Evolutionary conservation across 1,139 yeast species (phyloP), one percentile per base, ranked within the genome.

Genomic region (Debaryomyces nepalensis): DNA sequence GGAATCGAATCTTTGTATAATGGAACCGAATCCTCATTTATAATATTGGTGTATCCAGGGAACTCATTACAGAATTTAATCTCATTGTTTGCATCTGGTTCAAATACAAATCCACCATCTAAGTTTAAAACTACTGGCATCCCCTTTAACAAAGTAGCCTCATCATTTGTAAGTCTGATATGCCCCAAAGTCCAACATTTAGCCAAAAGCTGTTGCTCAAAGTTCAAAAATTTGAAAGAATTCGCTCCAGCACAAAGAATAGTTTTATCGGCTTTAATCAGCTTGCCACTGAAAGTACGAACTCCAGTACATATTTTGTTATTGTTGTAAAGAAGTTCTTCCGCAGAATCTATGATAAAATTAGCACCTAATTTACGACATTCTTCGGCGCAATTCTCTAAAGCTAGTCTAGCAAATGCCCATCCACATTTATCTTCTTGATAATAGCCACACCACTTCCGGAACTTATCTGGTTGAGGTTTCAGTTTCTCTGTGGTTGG

Each of bases 181-280:
- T 73, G 78, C 0, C 74, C 74, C 12, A 73, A 61, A 39, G 73
- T 67, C 51, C 70, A 58, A 5, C 75, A 70, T 26, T 66, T 55
- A 3, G 74, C 66, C 8, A 62, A 52, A 6, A 66, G 40, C 40
- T 68, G 73, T 8, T 55, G 53, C 19, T 59, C 41, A 38, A 68
- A 63, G 33, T 72, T 66, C 19, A 69, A 42, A 8, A 70, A 34
- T 18, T 51, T 51, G n/a, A 63, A 58, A 1, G 73, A 61, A 30
- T 61, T 57, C 2, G 77, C 74, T 23, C 77, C 77, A 23, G 68
- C 55, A 10, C 68, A 52, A 6, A 72, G 46, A 16, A 72, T 53
- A 10, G 62, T 59, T 26, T 57, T 58, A 24, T 61, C 62, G 2
- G 70, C 69, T 7, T 40, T 34, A 11, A 57, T 21, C 2, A 40